Evolutionary conservation across 495 filamentous ascomycete genomes (phyloP).

Genomic region (Penicillium turbatum): DNA sequence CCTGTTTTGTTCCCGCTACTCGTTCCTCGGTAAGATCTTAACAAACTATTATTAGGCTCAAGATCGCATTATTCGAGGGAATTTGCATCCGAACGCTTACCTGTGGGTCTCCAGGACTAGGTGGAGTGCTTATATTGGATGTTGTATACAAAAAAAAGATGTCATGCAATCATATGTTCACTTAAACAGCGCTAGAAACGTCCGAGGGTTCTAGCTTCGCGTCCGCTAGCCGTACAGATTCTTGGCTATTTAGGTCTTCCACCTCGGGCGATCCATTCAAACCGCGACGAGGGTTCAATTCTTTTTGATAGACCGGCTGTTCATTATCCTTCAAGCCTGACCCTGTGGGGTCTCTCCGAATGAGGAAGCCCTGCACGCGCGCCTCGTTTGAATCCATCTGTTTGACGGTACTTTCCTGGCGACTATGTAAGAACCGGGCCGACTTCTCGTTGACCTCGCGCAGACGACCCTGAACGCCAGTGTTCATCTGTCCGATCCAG

Average conservation of each 20-base stretch:
- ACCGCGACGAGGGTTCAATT: constrained; percentile 24
- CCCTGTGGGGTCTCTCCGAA: constrained; percentile 56
- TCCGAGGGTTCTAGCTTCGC: not conserved
- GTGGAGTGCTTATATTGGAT: not conserved
- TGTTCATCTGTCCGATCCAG: constrained; percentile 54
- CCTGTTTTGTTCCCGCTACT: not conserved
- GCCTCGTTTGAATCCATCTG: constrained; percentile 51
- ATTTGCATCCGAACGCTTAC: not conserved
- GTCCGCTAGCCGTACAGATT: not conserved
- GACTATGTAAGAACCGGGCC: constrained; percentile 54
- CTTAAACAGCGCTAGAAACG: not conserved
- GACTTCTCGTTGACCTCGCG: constrained; percentile 60
- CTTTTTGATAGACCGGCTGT: constrained; percentile 33
- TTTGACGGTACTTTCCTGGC: constrained; percentile 46
- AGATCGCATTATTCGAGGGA: not conserved
- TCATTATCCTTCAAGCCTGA: constrained; percentile 44
- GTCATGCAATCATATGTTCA: not conserved
- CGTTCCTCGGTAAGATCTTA: not conserved
- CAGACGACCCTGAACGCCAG: constrained; percentile 54
- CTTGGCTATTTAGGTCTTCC: not conserved
- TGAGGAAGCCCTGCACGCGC: constrained; percentile 68
- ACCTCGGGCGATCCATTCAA: not conserved
- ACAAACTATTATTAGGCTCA: not conserved
- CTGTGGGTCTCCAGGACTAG: not conserved
- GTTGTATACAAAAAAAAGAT: not conserved